A percentile compares a stretch with the other conserved stretches of the same genome.
Conservation (phyloP, 768 basidiomycete species). For the Psilocybe tampanensis region DNA sequence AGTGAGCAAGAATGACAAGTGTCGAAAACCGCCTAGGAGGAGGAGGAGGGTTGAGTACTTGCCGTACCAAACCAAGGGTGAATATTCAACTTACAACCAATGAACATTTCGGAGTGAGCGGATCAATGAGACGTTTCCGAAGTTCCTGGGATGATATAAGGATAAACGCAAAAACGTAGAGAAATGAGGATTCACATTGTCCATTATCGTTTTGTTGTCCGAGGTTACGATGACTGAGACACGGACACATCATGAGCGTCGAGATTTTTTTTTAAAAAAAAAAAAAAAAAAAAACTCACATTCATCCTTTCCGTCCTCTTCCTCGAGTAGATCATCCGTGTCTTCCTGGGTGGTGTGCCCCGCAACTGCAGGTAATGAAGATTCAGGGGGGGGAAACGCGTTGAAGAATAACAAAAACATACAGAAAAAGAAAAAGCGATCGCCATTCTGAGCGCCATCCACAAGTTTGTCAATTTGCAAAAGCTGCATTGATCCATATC, state of each 20-base stretch:
- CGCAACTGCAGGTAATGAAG: slow-evolving; percentile 32
- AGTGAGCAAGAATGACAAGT: slow-evolving; percentile 44
- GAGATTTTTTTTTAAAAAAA: too few species aligned
- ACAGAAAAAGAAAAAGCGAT: slow-evolving; percentile 63
- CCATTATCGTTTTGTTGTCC: too few species aligned
- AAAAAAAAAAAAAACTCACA: slow-evolving; percentile 39
- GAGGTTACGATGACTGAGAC: too few species aligned
- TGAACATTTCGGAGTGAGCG: slow-evolving; percentile 35
- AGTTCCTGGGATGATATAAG: slow-evolving; percentile 28
- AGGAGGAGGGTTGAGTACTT: too few species aligned
- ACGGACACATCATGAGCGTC: too few species aligned
- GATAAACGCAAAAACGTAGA: too few species aligned
- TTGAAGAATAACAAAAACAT: slow-evolving; percentile 12
- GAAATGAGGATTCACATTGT: too few species aligned
- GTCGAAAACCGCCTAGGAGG: slow-evolving; percentile 32
- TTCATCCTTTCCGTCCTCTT: slow-evolving; percentile 56
- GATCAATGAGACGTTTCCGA: slow-evolving; percentile 33
- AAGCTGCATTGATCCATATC: not conserved
- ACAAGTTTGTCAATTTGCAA: slow-evolving; percentile 33
- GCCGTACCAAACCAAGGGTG: slow-evolving; percentile 1
- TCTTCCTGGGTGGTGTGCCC: slow-evolving; percentile 50
- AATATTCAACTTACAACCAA: slow-evolving; percentile 31
- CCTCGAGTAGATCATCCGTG: slow-evolving; percentile 39
- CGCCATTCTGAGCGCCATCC: slow-evolving; percentile 42
- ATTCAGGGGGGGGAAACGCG: not conserved